phyloP scores from a whole-genome alignment of 352 stramenopile genomes.

The Phytophthora colocasiae region DNA sequence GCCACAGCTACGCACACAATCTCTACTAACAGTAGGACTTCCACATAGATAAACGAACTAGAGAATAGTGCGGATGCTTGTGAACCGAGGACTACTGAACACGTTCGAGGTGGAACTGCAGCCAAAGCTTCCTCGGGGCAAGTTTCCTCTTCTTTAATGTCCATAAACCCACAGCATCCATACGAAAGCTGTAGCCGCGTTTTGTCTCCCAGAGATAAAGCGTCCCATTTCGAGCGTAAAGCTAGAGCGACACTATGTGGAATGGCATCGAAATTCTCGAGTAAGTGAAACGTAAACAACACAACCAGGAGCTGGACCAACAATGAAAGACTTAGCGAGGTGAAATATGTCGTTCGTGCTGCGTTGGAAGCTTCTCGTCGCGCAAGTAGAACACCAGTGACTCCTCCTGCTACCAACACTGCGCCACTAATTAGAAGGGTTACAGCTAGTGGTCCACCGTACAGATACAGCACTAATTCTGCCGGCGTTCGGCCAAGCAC shows the following conservation, averaged over 20 bases:
- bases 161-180: slow-evolving; percentile 62
- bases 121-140: slow-evolving; percentile 65
- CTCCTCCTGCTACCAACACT: slow-evolving; percentile 31
- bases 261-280: slow-evolving; percentile 49
- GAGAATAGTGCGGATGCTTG: slow-evolving; percentile 47
- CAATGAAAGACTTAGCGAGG: slow-evolving; percentile 36
- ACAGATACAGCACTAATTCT: slow-evolving; percentile 60
- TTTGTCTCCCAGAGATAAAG: slow-evolving; percentile 24
- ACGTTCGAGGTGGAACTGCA: slow-evolving; percentile 44
- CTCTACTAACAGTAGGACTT: slow-evolving; percentile 45
- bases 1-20: slow-evolving; percentile 42
- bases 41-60: slow-evolving; percentile 47
- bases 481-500: slow-evolving; percentile 63
- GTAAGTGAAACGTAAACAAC: slow-evolving; percentile 41
- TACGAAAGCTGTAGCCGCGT: slow-evolving; percentile 47
- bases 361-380: slow-evolving; percentile 36
- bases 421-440: slow-evolving; percentile 35
- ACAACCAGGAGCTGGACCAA: slow-evolving; percentile 46
- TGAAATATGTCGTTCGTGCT: slow-evolving; percentile 41
- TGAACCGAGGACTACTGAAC: slow-evolving; percentile 31
- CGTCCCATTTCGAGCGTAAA: slow-evolving; percentile 40
- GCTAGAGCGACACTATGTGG: slow-evolving; percentile 32
- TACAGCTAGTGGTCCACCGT: slow-evolving; percentile 45
- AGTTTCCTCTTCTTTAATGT: slow-evolving; percentile 37
- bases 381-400: slow-evolving; percentile 36